Conservation (phyloP, 1,284 basidiomycete species). For the Rhodotorula glutinis region DNA sequence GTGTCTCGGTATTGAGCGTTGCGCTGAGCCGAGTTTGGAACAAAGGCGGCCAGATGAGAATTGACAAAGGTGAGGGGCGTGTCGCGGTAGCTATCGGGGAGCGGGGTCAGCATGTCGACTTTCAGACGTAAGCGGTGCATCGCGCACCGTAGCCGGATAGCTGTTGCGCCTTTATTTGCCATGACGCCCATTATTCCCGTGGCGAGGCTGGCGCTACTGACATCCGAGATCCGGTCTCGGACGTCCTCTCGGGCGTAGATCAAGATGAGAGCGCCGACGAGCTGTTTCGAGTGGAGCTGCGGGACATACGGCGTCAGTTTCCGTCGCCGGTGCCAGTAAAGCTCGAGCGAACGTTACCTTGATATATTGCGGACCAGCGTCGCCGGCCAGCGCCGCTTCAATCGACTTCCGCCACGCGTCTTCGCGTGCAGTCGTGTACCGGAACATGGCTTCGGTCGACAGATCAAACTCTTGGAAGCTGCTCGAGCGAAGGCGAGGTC, state of each 20-base stretch:
- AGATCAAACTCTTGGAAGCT: constrained; percentile 44
- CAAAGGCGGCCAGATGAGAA: constrained; percentile 93
- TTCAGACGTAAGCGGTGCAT: background rate
- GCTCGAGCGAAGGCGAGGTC: too few species aligned
- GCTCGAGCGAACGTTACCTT: constrained; percentile 15
- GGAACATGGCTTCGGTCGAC: constrained; percentile 39
- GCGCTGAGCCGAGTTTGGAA: constrained; percentile 72
- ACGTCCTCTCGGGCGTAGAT: constrained; percentile 62
- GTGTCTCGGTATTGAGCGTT: constrained; percentile 83
- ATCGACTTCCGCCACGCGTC: constrained; percentile 37
- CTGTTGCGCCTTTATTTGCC: constrained; percentile 70
- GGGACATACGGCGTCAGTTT: background rate
- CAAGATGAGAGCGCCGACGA: constrained; percentile 86
- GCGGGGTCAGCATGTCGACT: background rate
- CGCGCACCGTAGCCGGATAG: constrained; percentile 27
- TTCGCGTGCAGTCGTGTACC: constrained; percentile 36
- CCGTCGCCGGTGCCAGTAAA: background rate
- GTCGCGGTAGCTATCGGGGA: constrained; percentile 72
- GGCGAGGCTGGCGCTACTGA: constrained; percentile 77
- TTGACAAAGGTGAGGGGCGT: constrained; percentile 91
- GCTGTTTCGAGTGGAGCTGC: constrained; percentile 72
- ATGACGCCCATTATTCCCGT: constrained; percentile 87
- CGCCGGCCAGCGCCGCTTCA: constrained; percentile 13
- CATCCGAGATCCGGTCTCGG: constrained; percentile 60
- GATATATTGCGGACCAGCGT: constrained; percentile 8